A percentile compares a stretch with the other conserved stretches of the same genome.
These are phyloP conservation scores for Radiomyces spectabilis DNA, from an alignment of 192 early-diverging fungal genomes.

Conservation along the genomic window DNA sequence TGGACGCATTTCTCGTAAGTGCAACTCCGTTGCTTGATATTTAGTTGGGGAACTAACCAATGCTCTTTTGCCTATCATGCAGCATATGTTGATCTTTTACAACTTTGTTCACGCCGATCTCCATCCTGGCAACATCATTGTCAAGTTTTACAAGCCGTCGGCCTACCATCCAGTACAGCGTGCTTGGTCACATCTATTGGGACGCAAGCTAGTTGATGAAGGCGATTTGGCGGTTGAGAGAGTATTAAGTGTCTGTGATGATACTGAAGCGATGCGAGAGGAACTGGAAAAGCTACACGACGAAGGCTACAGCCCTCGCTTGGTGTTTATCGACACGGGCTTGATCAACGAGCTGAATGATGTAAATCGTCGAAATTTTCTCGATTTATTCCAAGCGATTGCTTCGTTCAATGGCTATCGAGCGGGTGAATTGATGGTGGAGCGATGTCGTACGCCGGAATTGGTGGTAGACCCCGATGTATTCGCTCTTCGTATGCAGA, in stretches of 20 bases:
- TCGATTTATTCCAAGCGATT: slow-evolving; percentile 86
- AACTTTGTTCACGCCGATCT: slow-evolving; percentile 94
- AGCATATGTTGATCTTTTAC: slow-evolving; percentile 89
- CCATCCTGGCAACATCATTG: slow-evolving; percentile 91
- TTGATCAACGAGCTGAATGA: slow-evolving; percentile 74
- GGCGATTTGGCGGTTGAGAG: slow-evolving; percentile 32
- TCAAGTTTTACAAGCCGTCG: slow-evolving; percentile 66
- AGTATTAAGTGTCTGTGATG: slow-evolving; percentile 21
- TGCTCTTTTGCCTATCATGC: slow-evolving; percentile 2
- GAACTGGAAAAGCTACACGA: slow-evolving; percentile 46
- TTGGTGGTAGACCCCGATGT: slow-evolving; percentile 64
- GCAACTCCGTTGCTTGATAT: background rate
- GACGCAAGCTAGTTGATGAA: slow-evolving; percentile 23
- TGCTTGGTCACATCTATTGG: slow-evolving; percentile 18
- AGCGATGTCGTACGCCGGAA: slow-evolving; percentile 70
- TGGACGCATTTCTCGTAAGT: slow-evolving; percentile 64
- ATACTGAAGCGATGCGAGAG: slow-evolving; percentile 32
- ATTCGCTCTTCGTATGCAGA: slow-evolving; percentile 78
- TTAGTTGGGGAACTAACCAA: background rate
- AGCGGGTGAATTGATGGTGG: slow-evolving; percentile 83
- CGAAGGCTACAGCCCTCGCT: slow-evolving; percentile 64
- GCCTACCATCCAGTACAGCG: slow-evolving; percentile 43
- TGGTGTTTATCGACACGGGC: slow-evolving; percentile 90
- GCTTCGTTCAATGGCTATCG: slow-evolving; percentile 79
- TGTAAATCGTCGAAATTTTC: slow-evolving; percentile 74